Percentiles rank a stretch among this genome's conserved stretches.
These are phyloP conservation scores for Lactifluus piperatus DNA, from an alignment of 768 basidiomycete genomes.

Conservation along the genomic window DNA sequence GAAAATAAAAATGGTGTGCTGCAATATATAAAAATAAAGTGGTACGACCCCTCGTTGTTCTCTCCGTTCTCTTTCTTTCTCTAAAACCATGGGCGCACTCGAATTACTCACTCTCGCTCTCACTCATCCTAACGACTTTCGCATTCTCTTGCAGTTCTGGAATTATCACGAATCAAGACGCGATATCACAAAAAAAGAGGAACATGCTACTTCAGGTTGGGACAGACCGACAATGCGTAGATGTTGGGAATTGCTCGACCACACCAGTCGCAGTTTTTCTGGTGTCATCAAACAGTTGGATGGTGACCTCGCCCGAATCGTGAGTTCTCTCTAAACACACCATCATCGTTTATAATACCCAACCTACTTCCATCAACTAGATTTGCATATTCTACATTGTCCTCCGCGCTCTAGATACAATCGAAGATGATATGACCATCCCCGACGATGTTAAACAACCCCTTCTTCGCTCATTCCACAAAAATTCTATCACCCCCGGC, in stretches of 20 bases:
- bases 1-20: no score
- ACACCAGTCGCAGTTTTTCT: slow-evolving; percentile 83
- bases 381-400: slow-evolving; percentile 94
- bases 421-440: slow-evolving; percentile 98
- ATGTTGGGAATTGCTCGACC: slow-evolving; percentile 86
- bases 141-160: slow-evolving; percentile 73
- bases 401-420: slow-evolving; percentile 88
- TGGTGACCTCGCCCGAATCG: slow-evolving; percentile 81
- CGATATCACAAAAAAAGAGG: slow-evolving; percentile 67
- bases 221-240: slow-evolving; percentile 77
- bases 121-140: slow-evolving; percentile 79
- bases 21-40: slow-evolving; percentile 12
- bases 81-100: slow-evolving; percentile 39
- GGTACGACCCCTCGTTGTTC: slow-evolving; percentile 7
- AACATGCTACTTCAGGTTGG: slow-evolving; percentile 79
- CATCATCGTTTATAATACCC: not conserved
- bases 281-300: slow-evolving; percentile 95
- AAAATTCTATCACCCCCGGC: slow-evolving; percentile 68
- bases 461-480: slow-evolving; percentile 73
- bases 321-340: not conserved
- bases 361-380: slow-evolving; percentile 35
- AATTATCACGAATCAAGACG: slow-evolving; percentile 75
- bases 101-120: slow-evolving; percentile 61
- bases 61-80: not conserved
- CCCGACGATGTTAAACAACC: slow-evolving; percentile 81